Evolutionary conservation across 2,329 filamentous ascomycete genomes (phyloP).

Genomic region (Diatrype stigma): DNA sequence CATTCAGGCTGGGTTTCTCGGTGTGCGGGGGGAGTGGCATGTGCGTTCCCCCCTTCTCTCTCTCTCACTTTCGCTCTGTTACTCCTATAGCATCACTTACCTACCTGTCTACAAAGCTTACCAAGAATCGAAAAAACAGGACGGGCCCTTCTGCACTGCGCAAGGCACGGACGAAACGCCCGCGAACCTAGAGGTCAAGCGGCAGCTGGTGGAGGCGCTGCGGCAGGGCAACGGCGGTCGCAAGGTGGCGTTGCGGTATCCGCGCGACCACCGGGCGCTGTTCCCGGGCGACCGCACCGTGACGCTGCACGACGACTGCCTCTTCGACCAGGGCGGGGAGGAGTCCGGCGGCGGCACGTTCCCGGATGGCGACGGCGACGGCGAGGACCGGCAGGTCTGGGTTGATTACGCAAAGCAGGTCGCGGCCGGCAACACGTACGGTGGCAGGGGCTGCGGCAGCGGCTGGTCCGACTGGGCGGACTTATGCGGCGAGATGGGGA

Average conservation of each 20-base stretch:
- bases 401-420: slow-evolving; percentile 9
- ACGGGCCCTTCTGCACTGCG: slow-evolving; percentile 5
- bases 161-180: not conserved
- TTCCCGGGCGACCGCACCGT: slow-evolving; percentile 14
- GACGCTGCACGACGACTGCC: slow-evolving; percentile 30
- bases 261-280: slow-evolving; percentile 9
- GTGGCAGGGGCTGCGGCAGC: slow-evolving; percentile 10
- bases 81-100: no score
- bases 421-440: slow-evolving; percentile 9
- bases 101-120: not conserved
- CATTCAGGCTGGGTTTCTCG: slow-evolving; percentile 14
- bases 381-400: slow-evolving; percentile 4
- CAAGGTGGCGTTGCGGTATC: slow-evolving; percentile 13
- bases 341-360: slow-evolving; percentile 12
- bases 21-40: slow-evolving; percentile 14
- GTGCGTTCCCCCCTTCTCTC: no score
- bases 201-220: slow-evolving; percentile 4
- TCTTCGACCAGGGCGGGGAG: slow-evolving; percentile 26
- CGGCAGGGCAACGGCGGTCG: slow-evolving; percentile 1
- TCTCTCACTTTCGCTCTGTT: no score
- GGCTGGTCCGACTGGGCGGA: slow-evolving; percentile 8
- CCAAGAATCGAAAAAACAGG: not conserved
- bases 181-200: slow-evolving; percentile 5
- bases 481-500: slow-evolving; percentile 10
- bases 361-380: slow-evolving; percentile 4